These are phyloP conservation scores for Fragilariopsis cylindrus DNA, from an alignment of 108 stramenopile genomes.

Conservation along the genomic window DNA sequence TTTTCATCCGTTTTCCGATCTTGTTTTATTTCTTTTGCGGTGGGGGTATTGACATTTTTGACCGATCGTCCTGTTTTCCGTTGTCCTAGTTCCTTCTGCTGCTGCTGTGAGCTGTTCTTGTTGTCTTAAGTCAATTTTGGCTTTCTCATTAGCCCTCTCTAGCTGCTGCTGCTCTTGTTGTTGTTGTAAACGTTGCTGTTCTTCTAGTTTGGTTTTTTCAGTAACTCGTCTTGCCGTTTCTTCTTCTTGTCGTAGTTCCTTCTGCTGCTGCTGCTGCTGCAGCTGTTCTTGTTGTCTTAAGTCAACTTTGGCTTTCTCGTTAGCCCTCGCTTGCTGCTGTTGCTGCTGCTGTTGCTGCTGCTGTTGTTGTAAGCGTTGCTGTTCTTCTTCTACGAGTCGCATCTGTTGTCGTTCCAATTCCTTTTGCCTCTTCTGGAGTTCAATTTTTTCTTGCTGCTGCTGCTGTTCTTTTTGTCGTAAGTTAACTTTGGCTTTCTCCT, in stretches of 20 bases:
- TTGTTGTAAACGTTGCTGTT: neutral
- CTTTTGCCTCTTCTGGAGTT: neutral
- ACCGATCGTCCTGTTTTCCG: neutral
- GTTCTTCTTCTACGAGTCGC: neutral
- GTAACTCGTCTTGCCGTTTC: neutral
- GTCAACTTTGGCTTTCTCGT: slow-evolving; percentile 7
- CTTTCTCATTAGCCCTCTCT: neutral
- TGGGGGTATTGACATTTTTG: neutral
- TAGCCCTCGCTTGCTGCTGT: neutral
- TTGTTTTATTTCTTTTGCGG: slow-evolving; percentile 3
- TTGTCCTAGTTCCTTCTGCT: neutral
- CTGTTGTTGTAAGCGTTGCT: slow-evolving; percentile 12
- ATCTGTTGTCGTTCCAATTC: neutral
- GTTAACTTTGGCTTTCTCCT: neutral
- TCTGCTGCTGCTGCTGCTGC: neutral
- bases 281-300: neutral
- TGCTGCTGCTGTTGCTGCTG: no score
- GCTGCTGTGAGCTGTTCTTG: neutral
- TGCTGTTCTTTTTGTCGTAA: neutral
- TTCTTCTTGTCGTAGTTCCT: neutral
- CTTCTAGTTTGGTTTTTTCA: slow-evolving; percentile 1
- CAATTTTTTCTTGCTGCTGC: slow-evolving; percentile 8
- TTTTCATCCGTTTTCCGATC: neutral
- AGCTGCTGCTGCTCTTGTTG: slow-evolving; percentile 12
- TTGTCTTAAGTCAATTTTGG: neutral